Conservation (phyloP, 495 filamentous ascomycete species). For the Trichoderma asperelloides region DNA sequence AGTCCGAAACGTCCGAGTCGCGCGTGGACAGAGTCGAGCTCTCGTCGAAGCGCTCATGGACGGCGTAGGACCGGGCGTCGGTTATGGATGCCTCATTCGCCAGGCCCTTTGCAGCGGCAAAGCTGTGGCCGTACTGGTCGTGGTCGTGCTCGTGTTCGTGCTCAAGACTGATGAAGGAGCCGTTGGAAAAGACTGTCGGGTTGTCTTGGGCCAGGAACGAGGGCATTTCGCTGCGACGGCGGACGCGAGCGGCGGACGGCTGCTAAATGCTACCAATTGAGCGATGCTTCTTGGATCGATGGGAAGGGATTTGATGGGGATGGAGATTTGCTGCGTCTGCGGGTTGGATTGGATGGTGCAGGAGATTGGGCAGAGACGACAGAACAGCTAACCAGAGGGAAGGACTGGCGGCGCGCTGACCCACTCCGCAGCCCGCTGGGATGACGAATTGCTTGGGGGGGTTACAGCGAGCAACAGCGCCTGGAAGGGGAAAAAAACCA, state of each 20-base stretch:
- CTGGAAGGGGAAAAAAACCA: background rate
- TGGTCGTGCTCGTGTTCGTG: background rate
- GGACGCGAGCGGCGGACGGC: background rate
- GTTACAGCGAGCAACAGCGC: background rate
- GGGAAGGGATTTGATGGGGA: background rate
- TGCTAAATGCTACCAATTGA: slow-evolving; percentile 6
- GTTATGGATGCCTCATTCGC: slow-evolving; percentile 19
- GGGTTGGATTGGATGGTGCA: background rate
- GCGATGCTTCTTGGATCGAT: slow-evolving; percentile 4
- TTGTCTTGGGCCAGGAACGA: slow-evolving; percentile 39
- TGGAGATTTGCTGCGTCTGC: background rate
- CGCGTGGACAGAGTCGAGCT: slow-evolving; percentile 29
- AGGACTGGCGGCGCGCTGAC: background rate
- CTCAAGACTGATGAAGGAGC: slow-evolving; percentile 21
- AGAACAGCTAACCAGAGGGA: background rate
- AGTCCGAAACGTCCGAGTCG: slow-evolving; percentile 26
- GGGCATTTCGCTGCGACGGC: slow-evolving; percentile 32
- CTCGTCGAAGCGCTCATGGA: slow-evolving; percentile 29
- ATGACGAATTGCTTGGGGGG: slow-evolving; percentile 3
- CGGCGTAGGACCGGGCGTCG: slow-evolving; percentile 19
- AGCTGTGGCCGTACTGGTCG: slow-evolving; percentile 17
- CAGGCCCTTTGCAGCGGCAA: slow-evolving; percentile 21
- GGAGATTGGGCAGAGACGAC: background rate
- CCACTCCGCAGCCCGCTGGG: background rate
- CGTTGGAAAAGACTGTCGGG: slow-evolving; percentile 29